A percentile compares a stretch with the other conserved stretches of the same genome.
Evolutionary conservation across 1,284 basidiomycete species (phyloP).

Genomic region (Cryptococcus hybrid): DNA sequence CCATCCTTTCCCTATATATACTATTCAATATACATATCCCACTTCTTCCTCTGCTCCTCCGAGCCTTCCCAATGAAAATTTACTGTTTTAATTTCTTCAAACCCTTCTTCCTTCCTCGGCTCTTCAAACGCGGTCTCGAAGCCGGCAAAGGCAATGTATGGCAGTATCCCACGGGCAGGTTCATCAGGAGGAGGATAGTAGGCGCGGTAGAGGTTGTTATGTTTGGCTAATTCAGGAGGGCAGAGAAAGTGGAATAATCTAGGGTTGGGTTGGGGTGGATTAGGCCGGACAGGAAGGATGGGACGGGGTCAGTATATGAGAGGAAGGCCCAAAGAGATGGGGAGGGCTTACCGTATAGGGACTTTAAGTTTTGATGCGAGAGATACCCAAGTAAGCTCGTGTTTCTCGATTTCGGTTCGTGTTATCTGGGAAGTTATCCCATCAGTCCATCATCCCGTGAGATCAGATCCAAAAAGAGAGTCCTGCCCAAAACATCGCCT

Average conservation of each 20-base stretch:
- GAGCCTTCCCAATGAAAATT: slow-evolving; percentile 76
- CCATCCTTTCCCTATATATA: slow-evolving; percentile 5
- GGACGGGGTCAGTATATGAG: neutral
- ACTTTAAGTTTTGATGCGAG: slow-evolving; percentile 61
- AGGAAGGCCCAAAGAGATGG: neutral
- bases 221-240: slow-evolving; percentile 73
- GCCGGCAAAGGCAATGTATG: slow-evolving; percentile 61
- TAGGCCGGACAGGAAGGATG: neutral
- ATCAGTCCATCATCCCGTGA: neutral
- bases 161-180: slow-evolving; percentile 58
- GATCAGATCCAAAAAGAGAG: neutral
- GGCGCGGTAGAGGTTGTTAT: slow-evolving; percentile 84
- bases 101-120: slow-evolving; percentile 67
- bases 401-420: slow-evolving; percentile 73
- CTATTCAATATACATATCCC: slow-evolving; percentile 55
- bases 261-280: neutral
- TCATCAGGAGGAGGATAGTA: slow-evolving; percentile 48
- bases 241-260: slow-evolving; percentile 74
- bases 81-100: slow-evolving; percentile 68
- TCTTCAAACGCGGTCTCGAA: slow-evolving; percentile 66
- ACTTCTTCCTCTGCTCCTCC: slow-evolving; percentile 64
- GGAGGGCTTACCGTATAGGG: slow-evolving; percentile 57
- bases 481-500: no score
- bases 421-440: slow-evolving; percentile 65
- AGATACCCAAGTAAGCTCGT: slow-evolving; percentile 68